These are phyloP conservation scores for Fomes fomentarius DNA, from an alignment of 1,284 basidiomycete species.

Conservation along the genomic window DNA sequence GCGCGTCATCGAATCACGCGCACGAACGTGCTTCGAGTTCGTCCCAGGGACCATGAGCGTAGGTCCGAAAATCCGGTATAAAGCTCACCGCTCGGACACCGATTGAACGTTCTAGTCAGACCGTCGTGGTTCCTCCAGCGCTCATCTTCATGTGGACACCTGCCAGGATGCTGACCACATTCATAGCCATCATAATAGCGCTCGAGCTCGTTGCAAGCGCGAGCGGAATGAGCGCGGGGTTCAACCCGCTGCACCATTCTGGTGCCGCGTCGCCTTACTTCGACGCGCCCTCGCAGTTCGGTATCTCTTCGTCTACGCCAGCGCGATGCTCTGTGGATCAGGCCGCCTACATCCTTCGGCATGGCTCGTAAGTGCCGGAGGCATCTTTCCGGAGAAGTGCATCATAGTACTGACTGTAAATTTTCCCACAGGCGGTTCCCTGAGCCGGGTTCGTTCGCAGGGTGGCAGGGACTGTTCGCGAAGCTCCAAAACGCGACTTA, in stretches of 20 bases:
- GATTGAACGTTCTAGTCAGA: no score
- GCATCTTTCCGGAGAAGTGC: neutral
- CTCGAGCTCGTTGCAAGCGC: neutral
- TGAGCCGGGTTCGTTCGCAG: constrained; percentile 42
- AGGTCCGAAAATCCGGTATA: no score
- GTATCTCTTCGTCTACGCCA: constrained; percentile 36
- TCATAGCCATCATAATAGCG: no score
- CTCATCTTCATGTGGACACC: no score
- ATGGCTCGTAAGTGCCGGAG: constrained; percentile 39
- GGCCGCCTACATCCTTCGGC: constrained; percentile 46
- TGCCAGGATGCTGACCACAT: no score
- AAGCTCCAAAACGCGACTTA: constrained; percentile 47
- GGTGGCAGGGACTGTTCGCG: constrained; percentile 40
- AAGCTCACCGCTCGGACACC: no score
- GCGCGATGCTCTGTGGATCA: constrained; percentile 44
- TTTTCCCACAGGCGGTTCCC: constrained; percentile 39
- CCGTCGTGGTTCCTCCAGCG: no score
- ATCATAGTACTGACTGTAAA: neutral
- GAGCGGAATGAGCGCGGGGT: constrained; percentile 17
- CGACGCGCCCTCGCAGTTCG: constrained; percentile 42
- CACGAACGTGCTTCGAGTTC: no score
- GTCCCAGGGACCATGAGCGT: no score
- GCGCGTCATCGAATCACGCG: no score
- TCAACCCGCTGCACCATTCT: constrained; percentile 45
- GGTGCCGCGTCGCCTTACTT: constrained; percentile 47